Evolutionary conservation across 2,329 filamentous ascomycete species (phyloP).

Genomic region (Scedosporium boydii): DNA sequence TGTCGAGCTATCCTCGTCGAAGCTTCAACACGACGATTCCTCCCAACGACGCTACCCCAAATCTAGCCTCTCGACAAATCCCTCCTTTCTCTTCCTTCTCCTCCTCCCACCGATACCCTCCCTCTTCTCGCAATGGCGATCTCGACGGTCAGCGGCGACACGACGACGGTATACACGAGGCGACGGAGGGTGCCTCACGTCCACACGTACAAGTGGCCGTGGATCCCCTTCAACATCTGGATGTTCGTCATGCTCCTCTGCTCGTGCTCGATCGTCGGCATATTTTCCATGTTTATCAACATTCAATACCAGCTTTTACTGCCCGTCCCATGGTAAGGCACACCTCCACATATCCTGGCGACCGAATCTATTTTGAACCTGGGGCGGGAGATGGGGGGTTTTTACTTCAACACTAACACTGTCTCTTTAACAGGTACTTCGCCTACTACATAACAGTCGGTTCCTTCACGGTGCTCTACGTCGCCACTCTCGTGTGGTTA

Average conservation of each 20-base stretch:
- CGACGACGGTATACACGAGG: constrained; percentile 1
- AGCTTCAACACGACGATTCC: neutral
- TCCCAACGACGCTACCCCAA: neutral
- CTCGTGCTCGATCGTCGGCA: constrained; percentile 48
- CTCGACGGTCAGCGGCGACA: constrained; percentile 21
- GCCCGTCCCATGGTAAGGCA: constrained; percentile 48
- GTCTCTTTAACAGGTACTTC: constrained; percentile 48
- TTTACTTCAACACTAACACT: neutral
- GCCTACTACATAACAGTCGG: constrained; percentile 54
- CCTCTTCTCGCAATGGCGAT: constrained; percentile 15
- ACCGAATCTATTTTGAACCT: neutral
- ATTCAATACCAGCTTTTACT: constrained; percentile 47
- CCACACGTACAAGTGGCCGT: constrained; percentile 59
- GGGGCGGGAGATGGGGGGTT: too few relatives aligned
- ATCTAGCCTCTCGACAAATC: neutral
- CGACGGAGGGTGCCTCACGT: constrained; percentile 26
- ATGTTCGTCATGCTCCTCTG: constrained; percentile 56
- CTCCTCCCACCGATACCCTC: neutral
- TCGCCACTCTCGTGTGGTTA: constrained; percentile 53
- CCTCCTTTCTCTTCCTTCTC: neutral
- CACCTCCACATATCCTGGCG: neutral
- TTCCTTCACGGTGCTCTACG: constrained; percentile 54
- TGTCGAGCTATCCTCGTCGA: neutral
- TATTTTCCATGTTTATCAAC: constrained; percentile 50
- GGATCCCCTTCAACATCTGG: constrained; percentile 58